A percentile compares a stretch with the other conserved stretches of the same genome.
These are phyloP conservation scores for Fagus crenata DNA, from an alignment of 306 rosid species.

Conservation along the genomic window DNA sequence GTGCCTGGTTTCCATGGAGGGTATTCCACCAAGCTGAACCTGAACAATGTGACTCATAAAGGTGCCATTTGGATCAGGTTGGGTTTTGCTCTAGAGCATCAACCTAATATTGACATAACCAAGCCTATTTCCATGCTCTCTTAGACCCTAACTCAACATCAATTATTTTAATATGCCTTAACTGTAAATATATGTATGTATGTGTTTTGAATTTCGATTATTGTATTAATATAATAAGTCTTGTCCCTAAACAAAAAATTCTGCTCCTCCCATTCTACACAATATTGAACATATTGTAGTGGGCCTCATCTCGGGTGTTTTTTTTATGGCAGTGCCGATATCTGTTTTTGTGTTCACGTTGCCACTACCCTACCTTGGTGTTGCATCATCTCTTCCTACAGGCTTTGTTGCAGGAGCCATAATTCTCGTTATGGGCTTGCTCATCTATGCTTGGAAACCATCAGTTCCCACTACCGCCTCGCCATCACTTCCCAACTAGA, in stretches of 20 bases:
- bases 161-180: not conserved
- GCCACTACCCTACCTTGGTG: slow-evolving; percentile 81
- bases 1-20: not conserved
- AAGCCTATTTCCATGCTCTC: not conserved
- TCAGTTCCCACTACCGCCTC: slow-evolving; percentile 47
- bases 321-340: slow-evolving; percentile 70
- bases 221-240: too few species aligned
- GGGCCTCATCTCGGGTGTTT: slow-evolving; percentile 19
- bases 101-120: not conserved
- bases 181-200: not conserved
- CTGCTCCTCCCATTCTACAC: not conserved
- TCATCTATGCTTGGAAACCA: slow-evolving; percentile 71
- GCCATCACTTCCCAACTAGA: slow-evolving; percentile 37
- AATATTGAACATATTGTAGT: not conserved
- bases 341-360: slow-evolving; percentile 71
- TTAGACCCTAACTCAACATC: not conserved
- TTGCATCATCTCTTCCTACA: slow-evolving; percentile 67
- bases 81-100: not conserved
- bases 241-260: too few species aligned
- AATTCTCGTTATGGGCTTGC: slow-evolving; percentile 65
- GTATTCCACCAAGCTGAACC: slow-evolving; percentile 11
- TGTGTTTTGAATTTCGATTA: too few species aligned
- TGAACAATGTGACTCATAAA: not conserved
- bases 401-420: slow-evolving; percentile 76
- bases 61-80: not conserved